Conservation (phyloP, 352 stramenopile species). For the Globisporangium iwayamae region DNA sequence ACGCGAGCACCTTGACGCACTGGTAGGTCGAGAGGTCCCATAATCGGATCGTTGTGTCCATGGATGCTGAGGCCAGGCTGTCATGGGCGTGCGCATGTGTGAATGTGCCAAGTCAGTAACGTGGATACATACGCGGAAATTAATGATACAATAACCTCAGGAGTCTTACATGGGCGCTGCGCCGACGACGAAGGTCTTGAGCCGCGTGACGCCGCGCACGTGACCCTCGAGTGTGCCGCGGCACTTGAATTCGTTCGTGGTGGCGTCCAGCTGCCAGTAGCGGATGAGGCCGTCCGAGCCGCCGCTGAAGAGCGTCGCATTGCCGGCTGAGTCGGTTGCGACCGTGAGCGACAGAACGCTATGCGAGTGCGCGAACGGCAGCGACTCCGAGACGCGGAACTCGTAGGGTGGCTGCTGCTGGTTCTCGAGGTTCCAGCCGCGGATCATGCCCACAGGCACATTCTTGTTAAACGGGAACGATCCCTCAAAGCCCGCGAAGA, state of each 20-base stretch:
- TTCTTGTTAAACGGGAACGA: conserved; percentile 51
- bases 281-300: conserved; percentile 71
- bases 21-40: conserved; percentile 83
- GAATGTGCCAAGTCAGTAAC: conserved; percentile 3
- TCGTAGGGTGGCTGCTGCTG: conserved; percentile 54
- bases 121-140: not conserved
- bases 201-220: conserved; percentile 69
- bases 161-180: conserved; percentile 43
- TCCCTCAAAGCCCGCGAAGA: conserved; percentile 81
- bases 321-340: conserved; percentile 60
- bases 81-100: not conserved
- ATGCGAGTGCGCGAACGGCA: conserved; percentile 75
- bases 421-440: conserved; percentile 83
- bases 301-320: conserved; percentile 74
- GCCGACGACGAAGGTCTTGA: conserved; percentile 80
- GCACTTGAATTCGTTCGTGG: conserved; percentile 74
- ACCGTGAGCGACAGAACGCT: conserved; percentile 70
- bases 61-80: conserved; percentile 73
- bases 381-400: conserved; percentile 53
- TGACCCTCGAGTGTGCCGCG: conserved; percentile 72
- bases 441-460: conserved; percentile 67
- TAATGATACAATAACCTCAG: not conserved
- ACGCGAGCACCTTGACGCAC: conserved; percentile 73
- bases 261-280: conserved; percentile 78
- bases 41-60: conserved; percentile 77